These are phyloP conservation scores for Arabidopsis arenosa DNA, from an alignment of 345 rosid species.

Conservation along the genomic window DNA sequence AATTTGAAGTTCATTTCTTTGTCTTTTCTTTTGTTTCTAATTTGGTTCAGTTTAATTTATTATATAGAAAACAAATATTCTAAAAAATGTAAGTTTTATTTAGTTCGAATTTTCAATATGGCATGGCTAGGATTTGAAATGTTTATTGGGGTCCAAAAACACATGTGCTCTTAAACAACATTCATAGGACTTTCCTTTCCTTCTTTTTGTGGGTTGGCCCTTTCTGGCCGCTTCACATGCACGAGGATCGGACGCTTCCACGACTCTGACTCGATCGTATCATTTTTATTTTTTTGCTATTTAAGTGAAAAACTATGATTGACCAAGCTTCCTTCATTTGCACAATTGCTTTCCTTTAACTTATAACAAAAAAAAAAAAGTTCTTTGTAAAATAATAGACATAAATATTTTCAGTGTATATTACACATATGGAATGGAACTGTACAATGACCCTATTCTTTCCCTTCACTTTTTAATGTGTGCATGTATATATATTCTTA, in stretches of 20 bases:
- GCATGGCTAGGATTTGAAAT: not conserved
- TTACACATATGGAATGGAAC: slow-evolving; percentile 34
- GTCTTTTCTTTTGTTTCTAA: not conserved
- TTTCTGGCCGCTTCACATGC: slow-evolving; percentile 40
- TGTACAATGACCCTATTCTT: slow-evolving; percentile 18
- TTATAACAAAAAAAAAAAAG: not conserved
- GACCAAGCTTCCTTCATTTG: slow-evolving; percentile 28
- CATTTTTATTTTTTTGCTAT: slow-evolving; percentile 25
- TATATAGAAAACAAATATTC: not conserved
- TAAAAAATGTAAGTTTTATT: not conserved
- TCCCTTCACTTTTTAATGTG: slow-evolving; percentile 28
- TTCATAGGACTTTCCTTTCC: slow-evolving; percentile 22
- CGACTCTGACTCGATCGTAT: slow-evolving; percentile 19
- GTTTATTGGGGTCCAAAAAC: not conserved
- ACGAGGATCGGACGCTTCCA: slow-evolving; percentile 36
- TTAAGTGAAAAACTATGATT: slow-evolving; percentile 36
- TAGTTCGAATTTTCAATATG: not conserved
- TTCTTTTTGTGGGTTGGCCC: slow-evolving; percentile 27
- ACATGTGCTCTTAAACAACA: slow-evolving; percentile 23
- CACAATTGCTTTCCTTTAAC: slow-evolving; percentile 12
- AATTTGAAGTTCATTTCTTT: too few species aligned
- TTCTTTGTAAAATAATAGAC: not conserved
- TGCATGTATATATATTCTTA: slow-evolving; percentile 24
- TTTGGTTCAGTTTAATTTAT: not conserved
- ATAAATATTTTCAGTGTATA: slow-evolving; percentile 7